A percentile compares a stretch with the other conserved stretches of the same genome.
These are phyloP conservation scores for Clitopilus hobsonii DNA, from an alignment of 768 basidiomycete genomes.

Conservation along the genomic window DNA sequence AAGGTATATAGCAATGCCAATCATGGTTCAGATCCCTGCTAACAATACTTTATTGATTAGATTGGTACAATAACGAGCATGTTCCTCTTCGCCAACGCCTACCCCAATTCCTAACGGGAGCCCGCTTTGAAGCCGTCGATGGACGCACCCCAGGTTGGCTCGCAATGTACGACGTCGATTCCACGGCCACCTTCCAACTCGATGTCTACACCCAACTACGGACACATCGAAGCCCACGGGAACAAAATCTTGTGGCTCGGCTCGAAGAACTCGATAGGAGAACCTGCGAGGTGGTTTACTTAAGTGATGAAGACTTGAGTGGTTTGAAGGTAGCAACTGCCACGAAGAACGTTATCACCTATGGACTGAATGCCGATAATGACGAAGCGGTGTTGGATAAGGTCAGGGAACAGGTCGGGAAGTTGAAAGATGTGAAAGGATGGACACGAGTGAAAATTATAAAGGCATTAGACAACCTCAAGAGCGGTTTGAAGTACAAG, in stretches of 20 bases:
- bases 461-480: constrained; percentile 35
- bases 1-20: constrained; percentile 28
- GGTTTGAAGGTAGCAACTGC: constrained; percentile 21
- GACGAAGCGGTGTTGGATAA: constrained; percentile 9
- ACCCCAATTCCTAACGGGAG: constrained; percentile 41
- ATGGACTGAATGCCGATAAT: constrained; percentile 19
- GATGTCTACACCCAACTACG: constrained; percentile 40
- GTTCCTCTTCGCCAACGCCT: constrained; percentile 45
- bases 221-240: constrained; percentile 37
- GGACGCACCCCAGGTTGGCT: constrained; percentile 35
- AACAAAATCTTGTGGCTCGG: constrained; percentile 33
- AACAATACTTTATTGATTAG: constrained; percentile 14
- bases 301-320: constrained; percentile 25
- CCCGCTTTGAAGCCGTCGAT: constrained; percentile 37
- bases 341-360: constrained; percentile 24
- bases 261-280: constrained; percentile 42
- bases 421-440: constrained; percentile 19
- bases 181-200: constrained; percentile 33
- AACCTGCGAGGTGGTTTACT: constrained; percentile 28
- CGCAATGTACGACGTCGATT: constrained; percentile 46
- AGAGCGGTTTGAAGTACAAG: constrained; percentile 23
- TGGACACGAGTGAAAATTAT: constrained; percentile 37
- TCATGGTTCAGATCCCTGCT: not conserved
- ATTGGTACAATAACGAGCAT: constrained; percentile 57
- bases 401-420: constrained; percentile 19